Conservation (phyloP, 768 basidiomycete genomes). For the Podaxis sp. region DNA sequence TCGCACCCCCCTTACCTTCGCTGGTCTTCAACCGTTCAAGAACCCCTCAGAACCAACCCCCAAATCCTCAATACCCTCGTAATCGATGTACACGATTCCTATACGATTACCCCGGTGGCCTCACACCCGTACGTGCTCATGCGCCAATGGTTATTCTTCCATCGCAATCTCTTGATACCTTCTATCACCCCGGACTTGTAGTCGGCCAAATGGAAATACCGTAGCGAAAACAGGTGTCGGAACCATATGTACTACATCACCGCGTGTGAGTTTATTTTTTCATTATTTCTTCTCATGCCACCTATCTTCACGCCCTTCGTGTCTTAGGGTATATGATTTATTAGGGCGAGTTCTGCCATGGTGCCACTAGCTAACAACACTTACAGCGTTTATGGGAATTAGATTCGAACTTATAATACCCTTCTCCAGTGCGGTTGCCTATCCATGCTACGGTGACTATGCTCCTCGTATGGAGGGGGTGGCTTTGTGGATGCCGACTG, state of each 20-base stretch:
- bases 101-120: background rate
- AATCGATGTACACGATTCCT: background rate
- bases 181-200: background rate
- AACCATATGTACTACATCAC: background rate
- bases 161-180: background rate
- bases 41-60: background rate
- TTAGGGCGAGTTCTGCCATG: background rate
- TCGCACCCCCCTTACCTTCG: background rate
- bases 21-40: background rate
- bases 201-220: background rate
- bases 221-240: background rate
- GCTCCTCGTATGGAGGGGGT: no score
- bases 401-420: no score
- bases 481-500: background rate
- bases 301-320: background rate
- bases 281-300: background rate
- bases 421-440: no score
- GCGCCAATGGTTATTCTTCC: background rate
- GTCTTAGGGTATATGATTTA: background rate
- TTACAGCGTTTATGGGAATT: background rate
- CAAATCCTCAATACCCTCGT: background rate
- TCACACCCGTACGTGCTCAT: background rate
- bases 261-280: constrained; percentile 1
- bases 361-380: background rate
- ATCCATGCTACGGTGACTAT: no score